Percentiles rank a stretch among this genome's conserved stretches.
phyloP scores from a whole-genome alignment of 371 early-diverging fungal genomes.

The Nematocida minor region DNA sequence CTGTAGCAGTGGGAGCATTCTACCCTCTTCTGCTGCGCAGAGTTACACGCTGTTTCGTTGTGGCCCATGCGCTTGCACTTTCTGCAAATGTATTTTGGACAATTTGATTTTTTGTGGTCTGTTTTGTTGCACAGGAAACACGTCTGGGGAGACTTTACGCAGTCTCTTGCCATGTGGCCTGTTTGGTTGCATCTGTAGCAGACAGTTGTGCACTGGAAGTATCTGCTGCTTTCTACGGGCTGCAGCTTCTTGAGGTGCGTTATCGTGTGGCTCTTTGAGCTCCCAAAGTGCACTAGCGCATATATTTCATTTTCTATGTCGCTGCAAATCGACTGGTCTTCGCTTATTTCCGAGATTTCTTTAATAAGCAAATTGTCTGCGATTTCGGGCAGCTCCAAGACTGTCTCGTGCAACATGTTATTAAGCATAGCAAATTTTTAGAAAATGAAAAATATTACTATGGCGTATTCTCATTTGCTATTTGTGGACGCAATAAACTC shows the following conservation, averaged over 20 bases:
- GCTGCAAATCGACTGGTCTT: slow-evolving; percentile 8
- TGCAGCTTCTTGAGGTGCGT: slow-evolving; percentile 6
- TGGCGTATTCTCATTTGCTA: background rate
- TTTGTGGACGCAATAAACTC: background rate
- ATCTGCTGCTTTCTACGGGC: slow-evolving; percentile 21
- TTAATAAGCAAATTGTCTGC: slow-evolving; percentile 12
- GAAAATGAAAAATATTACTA: background rate
- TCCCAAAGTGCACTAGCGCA: slow-evolving; percentile 40
- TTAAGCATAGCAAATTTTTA: slow-evolving; percentile 31
- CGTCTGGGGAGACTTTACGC: background rate
- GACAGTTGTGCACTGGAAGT: slow-evolving; percentile 15
- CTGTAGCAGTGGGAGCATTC: slow-evolving; percentile 8
- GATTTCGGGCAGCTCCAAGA: background rate
- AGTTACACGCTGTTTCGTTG: background rate
- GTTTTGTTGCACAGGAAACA: slow-evolving; percentile 14
- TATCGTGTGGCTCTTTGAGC: slow-evolving; percentile 7
- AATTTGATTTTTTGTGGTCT: slow-evolving; percentile 12
- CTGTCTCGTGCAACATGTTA: background rate
- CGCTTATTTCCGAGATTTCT: background rate
- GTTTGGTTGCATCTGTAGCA: slow-evolving; percentile 42
- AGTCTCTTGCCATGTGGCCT: slow-evolving; percentile 35
- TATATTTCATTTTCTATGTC: slow-evolving; percentile 31
- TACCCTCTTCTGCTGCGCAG: background rate
- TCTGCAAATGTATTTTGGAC: slow-evolving; percentile 25
- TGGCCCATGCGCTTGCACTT: slow-evolving; percentile 25